A percentile compares a stretch with the other conserved stretches of the same genome.
Conservation (phyloP, 768 basidiomycete species). For the Mycena indigotica region DNA sequence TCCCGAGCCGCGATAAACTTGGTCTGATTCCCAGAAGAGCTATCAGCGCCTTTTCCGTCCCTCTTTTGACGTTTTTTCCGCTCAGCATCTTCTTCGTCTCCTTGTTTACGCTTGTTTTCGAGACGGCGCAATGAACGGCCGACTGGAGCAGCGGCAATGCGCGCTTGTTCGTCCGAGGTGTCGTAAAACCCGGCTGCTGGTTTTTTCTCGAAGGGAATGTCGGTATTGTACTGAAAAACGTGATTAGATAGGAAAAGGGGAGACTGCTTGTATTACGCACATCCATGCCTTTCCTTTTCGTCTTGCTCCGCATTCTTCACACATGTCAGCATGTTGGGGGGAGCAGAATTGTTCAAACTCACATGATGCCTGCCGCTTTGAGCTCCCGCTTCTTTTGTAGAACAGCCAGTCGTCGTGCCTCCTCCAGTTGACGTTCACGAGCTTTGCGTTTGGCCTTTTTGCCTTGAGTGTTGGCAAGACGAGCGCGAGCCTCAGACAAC, state of each 20-base stretch:
- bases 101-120: conserved; percentile 90
- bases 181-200: conserved; percentile 97
- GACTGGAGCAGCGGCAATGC: conserved; percentile 82
- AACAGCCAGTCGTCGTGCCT: conserved; percentile 90
- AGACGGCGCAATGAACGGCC: conserved; percentile 89
- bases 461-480: conserved; percentile 97
- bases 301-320: conserved; percentile 84
- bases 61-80: conserved; percentile 84
- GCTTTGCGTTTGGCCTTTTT: conserved; percentile 99
- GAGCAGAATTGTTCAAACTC: conserved; percentile 29
- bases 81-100: conserved; percentile 89
- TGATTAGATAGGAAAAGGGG: not conserved
- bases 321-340: conserved; percentile 7
- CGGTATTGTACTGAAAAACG: conserved; percentile 81
- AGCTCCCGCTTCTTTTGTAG: conserved; percentile 97
- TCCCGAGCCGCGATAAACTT: conserved; percentile 97
- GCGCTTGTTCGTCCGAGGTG: conserved; percentile 89
- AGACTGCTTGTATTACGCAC: conserved; percentile 45
- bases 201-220: conserved; percentile 98
- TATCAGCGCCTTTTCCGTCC: conserved; percentile 64
- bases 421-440: conserved; percentile 94
- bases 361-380: conserved; percentile 98
- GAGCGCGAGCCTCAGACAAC: conserved; percentile 97
- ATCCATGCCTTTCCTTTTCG: conserved; percentile 98
- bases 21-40: conserved; percentile 64